Evolutionary conservation across 2,329 filamentous ascomycete species (phyloP), one percentile per base, ranked within the genome.

Genomic region (Sporothrix variecibatus): DNA sequence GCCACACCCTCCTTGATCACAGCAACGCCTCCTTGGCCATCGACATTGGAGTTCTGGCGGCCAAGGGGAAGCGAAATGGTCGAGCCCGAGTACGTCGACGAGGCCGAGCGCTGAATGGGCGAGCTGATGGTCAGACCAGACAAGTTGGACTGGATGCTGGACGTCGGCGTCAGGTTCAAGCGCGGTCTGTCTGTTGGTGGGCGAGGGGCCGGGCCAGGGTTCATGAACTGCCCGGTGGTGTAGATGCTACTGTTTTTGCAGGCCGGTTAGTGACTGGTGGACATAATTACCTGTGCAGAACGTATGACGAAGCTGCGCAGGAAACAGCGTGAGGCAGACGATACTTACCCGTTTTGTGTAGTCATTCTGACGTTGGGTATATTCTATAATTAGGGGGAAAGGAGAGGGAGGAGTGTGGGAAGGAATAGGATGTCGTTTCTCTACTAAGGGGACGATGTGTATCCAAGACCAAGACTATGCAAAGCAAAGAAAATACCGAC

Each of bases 181-280:
- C 93, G 92, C 75, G 94, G 93, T 79, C 93, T 90, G 80, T 96
- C 93, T 75, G 89, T 91, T 26, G 95, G 96, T 75, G 96, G 95
- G 79, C 93, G 92, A 77, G 96, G 96, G 78, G 96, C 95, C 79
- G 96, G 95, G 77, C 96, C 94, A 76, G 96, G 94, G 83, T 98
- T 98, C 93, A 98, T 97, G 85, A 98, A 98, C 82, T 91, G 89
- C 79, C 87, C 88, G 77, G 86, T 85, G 58, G 87, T 84, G 80
- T 90, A 91, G 78, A 87, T 83, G 80, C 88, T 90, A 49, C 26
- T 62, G 40, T 3, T 20, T 43, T 26, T 12, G 43, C 17, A 60
- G 6, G 6, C 15, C 8, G 51, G 34, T 71, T n/a, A 71, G 68
- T 43, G 15, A 20, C 31, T 6, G 49, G n/a, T 26, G 8, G 40